These are phyloP conservation scores for Cadophora malorum DNA, from an alignment of 2,329 filamentous ascomycete genomes.

Conservation along the genomic window DNA sequence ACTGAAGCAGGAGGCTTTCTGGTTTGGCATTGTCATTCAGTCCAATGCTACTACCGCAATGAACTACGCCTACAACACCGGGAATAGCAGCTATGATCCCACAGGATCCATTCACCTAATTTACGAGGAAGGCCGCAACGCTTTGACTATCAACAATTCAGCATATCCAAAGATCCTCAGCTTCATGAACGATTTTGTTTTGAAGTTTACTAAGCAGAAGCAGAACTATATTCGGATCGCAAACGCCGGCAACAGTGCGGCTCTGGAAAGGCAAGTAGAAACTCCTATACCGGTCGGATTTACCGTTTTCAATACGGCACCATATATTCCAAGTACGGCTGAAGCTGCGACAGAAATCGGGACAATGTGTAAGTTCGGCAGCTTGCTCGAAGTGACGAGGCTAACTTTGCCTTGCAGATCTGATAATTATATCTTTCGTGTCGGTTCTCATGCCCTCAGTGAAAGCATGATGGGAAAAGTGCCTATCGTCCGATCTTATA, in stretches of 20 bases:
- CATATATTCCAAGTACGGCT: constrained; percentile 29
- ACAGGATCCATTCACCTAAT: constrained; percentile 28
- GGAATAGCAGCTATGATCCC: constrained; percentile 28
- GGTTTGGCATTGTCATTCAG: constrained; percentile 31
- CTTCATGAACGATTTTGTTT: constrained; percentile 31
- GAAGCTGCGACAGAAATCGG: constrained; percentile 36
- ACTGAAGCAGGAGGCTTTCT: constrained; percentile 32
- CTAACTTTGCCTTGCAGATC: constrained; percentile 24
- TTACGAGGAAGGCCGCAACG: constrained; percentile 33
- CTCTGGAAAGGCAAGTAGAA: constrained; percentile 28
- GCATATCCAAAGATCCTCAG: constrained; percentile 26
- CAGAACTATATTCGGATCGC: constrained; percentile 23
- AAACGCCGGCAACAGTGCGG: constrained; percentile 22
- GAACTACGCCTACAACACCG: constrained; percentile 30
- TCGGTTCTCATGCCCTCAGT: constrained; percentile 34
- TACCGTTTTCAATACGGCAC: constrained; percentile 29
- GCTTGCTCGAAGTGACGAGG: not conserved
- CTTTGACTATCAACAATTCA: constrained; percentile 27
- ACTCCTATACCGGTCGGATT: constrained; percentile 27
- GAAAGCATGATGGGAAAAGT: constrained; percentile 35
- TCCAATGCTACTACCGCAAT: constrained; percentile 33
- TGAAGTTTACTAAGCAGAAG: constrained; percentile 31
- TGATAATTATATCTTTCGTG: constrained; percentile 35
- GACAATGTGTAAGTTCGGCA: constrained; percentile 31
- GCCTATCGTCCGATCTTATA: constrained; percentile 25